Base-by-base conservation (phyloP, 2,329 filamentous ascomycete species). In the Endocalyx cinctus region DNA sequence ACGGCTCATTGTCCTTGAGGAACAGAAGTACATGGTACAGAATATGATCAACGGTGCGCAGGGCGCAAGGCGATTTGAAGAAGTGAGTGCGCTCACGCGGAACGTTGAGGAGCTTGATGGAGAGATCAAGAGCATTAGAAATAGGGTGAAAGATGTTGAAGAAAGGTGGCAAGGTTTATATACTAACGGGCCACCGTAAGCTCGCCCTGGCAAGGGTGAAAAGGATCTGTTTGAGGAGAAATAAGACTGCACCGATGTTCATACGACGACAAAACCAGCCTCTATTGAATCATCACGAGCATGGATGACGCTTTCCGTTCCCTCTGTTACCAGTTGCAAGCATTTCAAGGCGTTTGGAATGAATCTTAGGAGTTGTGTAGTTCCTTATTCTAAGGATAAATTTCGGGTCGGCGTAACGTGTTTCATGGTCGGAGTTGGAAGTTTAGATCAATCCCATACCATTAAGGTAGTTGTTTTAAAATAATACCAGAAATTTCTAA, bases 1-100 rank as follows among this genome's bases (percentile, higher is more conserved):
- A 51, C 70, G 79, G 4, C 65, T 95, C 10, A 84, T 92, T 18
- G 82, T 96, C 6, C 70, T 96, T 1, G 87, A 95, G 57, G 89
- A 96, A 61, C 89, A 96, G 58, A 83, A 81, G 43, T 94, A 94
- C 60, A 79, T 95, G 62, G 87, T 96, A 0, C 78, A 81, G 23
- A 80, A 86, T 47, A 94, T 94, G 87, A 77, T 94, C 27, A 77
- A 76, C 6, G 77, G 82, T 39, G 87, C 88, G 1, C 82, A 82
- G 29, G 82, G 80, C 26, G 77, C 84, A 10, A 70, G 86, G 17
- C 79, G 86, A 38, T 94, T 94, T 46, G 89, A 95, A 51, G 89
- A 96, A 59, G 85, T 94, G 3, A 77, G 79, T 35, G 86, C 85
- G 10, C 63, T 96, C 36, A 80, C 80, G 4, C 72, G 81, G 37